Evolutionary conservation across 345 rosid species (phyloP).

Genomic region (Arabidopsis arenosa): DNA sequence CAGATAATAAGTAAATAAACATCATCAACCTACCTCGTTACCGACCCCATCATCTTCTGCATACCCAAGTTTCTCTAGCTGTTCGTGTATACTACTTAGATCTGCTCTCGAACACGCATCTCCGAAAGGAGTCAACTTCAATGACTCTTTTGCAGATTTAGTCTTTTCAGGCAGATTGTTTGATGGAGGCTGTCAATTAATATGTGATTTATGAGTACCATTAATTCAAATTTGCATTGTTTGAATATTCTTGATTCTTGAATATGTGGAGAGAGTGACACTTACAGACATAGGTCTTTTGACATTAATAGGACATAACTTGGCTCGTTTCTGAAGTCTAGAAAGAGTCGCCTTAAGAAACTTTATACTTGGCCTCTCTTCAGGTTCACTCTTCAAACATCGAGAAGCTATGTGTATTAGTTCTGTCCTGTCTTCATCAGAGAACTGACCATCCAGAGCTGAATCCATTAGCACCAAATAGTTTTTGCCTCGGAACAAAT

Average conservation of each 20-base stretch:
- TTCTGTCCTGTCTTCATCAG: slow-evolving; percentile 94
- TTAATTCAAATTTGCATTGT: slow-evolving; percentile 45
- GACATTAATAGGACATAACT: slow-evolving; percentile 53
- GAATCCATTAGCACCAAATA: slow-evolving; percentile 95
- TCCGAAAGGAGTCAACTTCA: slow-evolving; percentile 68
- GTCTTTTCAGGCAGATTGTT: slow-evolving; percentile 62
- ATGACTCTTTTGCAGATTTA: slow-evolving; percentile 49
- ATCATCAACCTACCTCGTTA: slow-evolving; percentile 62
- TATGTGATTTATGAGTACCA: not conserved
- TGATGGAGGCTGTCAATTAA: slow-evolving; percentile 64
- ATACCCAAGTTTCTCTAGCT: slow-evolving; percentile 78
- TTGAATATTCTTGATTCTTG: slow-evolving; percentile 47
- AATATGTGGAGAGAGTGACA: slow-evolving; percentile 54
- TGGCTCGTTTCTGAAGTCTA: slow-evolving; percentile 82
- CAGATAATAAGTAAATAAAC: not conserved
- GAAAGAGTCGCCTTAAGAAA: slow-evolving; percentile 73
- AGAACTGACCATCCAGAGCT: slow-evolving; percentile 88
- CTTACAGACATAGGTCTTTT: slow-evolving; percentile 32
- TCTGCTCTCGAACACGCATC: slow-evolving; percentile 84
- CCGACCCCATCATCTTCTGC: slow-evolving; percentile 78
- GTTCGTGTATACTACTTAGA: slow-evolving; percentile 83
- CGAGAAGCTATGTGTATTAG: slow-evolving; percentile 82
- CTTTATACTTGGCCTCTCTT: slow-evolving; percentile 90
- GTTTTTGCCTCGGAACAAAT: slow-evolving; percentile 85
- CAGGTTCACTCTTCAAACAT: slow-evolving; percentile 84